Evolutionary conservation across 331 rosid species (phyloP).

Genomic region (Acacia concinna): DNA sequence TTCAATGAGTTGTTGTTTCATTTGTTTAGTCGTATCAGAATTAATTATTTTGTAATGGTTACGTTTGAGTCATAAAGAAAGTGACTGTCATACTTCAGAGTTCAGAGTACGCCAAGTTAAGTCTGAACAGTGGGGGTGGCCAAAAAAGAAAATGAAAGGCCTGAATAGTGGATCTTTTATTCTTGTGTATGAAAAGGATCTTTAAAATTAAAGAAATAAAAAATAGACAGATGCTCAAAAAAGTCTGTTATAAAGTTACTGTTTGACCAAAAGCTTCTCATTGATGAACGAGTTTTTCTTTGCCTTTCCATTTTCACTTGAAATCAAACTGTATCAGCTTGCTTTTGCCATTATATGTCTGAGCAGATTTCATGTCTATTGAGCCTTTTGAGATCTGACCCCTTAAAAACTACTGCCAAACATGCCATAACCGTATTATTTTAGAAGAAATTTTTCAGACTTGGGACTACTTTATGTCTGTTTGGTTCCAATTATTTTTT

Average conservation of each 20-base stretch:
- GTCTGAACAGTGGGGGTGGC: neutral
- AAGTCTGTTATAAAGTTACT: neutral
- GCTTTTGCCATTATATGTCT: neutral
- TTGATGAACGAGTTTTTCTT: neutral
- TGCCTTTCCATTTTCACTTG: neutral
- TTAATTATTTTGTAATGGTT: neutral
- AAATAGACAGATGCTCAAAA: neutral
- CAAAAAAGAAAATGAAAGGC: neutral
- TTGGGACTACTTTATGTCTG: neutral
- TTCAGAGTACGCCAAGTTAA: neutral
- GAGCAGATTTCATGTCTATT: neutral
- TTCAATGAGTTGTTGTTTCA: no score
- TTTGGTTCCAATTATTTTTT: no score
- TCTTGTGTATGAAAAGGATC: neutral
- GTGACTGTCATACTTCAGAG: neutral
- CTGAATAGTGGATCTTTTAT: neutral
- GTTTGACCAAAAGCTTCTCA: neutral
- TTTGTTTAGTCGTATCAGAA: neutral
- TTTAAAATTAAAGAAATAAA: neutral
- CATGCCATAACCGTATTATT: neutral
- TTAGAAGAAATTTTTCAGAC: neutral
- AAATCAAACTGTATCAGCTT: neutral
- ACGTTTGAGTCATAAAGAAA: neutral
- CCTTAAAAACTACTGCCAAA: neutral
- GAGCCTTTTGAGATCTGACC: neutral